Base-by-base conservation (phyloP, 768 basidiomycete genomes). In the Kwoniella sp. region DNA sequence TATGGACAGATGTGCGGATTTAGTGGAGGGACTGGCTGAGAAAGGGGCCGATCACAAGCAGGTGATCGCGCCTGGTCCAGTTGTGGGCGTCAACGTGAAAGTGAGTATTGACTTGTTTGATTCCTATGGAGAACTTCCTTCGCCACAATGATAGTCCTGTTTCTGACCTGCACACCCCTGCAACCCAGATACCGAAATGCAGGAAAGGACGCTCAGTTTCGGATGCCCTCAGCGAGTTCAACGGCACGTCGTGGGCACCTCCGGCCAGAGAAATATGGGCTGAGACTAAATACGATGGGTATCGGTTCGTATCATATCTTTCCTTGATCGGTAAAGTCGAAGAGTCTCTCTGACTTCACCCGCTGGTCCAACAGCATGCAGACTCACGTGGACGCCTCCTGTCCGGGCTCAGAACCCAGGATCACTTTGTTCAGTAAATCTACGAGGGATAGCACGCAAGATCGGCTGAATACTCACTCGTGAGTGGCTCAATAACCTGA, bases 241-340 rank as follows among this genome's bases (percentile, higher is more conserved):
- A 23, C 34, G 76, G 38, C 81, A 65, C 56, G 51, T 52, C 25
- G 11, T 61, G 59, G 50, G 38, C 53, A 12, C 63, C 41, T 11
- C 51, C 72, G 2, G 48, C 83, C 0, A 82, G 84, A 12, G 79
- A 76, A 28, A 83, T 93, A 9, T 94, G 90, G 86, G 90, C 89
- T 1, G 93, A 97, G 81, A 93, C 88, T 0, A 97, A 97, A 79
- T 94, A 94, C 77, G 93, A 95, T 63, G 93, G 93, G 11, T 93
- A 95, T 80, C 85, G 93, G 83, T 83, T 20, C 38, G 78, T 37
- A 5, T 37, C 34, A 5, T 13, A 37, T 37, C 5, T 37, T 37
- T 37, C 34, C 7, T 37, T 37, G 13, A 34, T 13, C 34, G 13
- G 5, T 34, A 13, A 34, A 13, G 13, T 34, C 34, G 34, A 34